Evolutionary conservation across 306 rosid genomes (phyloP).

Genomic region (Malus sieversii): DNA sequence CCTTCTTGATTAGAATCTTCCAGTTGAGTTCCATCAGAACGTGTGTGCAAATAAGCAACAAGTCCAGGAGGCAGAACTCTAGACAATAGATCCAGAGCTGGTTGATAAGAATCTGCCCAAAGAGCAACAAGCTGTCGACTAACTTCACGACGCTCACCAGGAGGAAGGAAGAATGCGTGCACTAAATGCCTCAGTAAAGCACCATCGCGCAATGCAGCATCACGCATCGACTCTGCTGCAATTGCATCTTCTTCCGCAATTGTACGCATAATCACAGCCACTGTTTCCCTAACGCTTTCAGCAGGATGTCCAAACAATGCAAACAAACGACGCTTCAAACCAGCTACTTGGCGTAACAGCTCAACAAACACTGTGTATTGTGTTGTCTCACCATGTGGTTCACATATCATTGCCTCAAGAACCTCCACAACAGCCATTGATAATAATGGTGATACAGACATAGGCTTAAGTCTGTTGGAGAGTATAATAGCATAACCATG

Average conservation of each 20-base stretch:
- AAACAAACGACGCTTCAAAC: slow-evolving; percentile 95
- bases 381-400: slow-evolving; percentile 95
- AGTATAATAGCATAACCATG: slow-evolving; percentile 67
- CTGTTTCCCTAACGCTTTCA: slow-evolving; percentile 90
- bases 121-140: slow-evolving; percentile 98
- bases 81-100: slow-evolving; percentile 82
- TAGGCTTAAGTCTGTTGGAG: slow-evolving; percentile 87
- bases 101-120: slow-evolving; percentile 99
- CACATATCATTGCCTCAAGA: slow-evolving; percentile 97
- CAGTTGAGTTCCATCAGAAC: slow-evolving; percentile 55
- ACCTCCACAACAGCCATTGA: slow-evolving; percentile 98
- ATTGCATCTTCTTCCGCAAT: slow-evolving; percentile 99
- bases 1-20: slow-evolving; percentile 69
- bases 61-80: slow-evolving; percentile 98
- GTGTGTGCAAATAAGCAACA: slow-evolving; percentile 96
- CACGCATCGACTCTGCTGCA: slow-evolving; percentile 99
- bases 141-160: slow-evolving; percentile 90
- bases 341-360: slow-evolving; percentile 94
- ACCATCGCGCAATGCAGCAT: slow-evolving; percentile 97
- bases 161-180: slow-evolving; percentile 85
- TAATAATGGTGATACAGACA: slow-evolving; percentile 84
- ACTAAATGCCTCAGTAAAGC: slow-evolving; percentile 88
- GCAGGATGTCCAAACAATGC: slow-evolving; percentile 99
- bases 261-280: slow-evolving; percentile 94
- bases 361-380: slow-evolving; percentile 92